Percentiles rank a stretch among this genome's conserved stretches.
phyloP scores from a whole-genome alignment of 345 rosid species.

The Pistacia atlantica region DNA sequence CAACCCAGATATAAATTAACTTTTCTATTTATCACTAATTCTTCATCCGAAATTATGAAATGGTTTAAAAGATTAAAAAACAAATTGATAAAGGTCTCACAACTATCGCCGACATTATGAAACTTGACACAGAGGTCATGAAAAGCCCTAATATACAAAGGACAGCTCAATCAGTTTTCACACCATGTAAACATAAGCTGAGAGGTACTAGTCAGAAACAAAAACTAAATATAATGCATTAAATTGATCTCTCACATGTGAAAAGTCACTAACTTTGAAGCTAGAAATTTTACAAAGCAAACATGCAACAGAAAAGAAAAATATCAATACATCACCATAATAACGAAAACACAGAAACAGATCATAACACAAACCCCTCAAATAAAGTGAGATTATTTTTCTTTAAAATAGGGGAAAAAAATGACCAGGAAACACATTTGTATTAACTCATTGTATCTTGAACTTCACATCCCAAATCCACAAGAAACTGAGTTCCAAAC shows the following conservation, averaged over 20 bases:
- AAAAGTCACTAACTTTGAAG: slow-evolving; percentile 13
- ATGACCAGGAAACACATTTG: neutral
- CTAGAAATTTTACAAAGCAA: slow-evolving; percentile 5
- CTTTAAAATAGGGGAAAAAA: neutral
- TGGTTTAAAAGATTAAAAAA: neutral
- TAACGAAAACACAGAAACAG: slow-evolving; percentile 16
- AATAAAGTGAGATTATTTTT: neutral
- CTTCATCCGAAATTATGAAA: neutral
- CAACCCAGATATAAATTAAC: neutral
- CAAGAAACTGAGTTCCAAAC: neutral
- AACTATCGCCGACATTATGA: neutral
- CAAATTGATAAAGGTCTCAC: neutral
- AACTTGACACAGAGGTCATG: neutral
- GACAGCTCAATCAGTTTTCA: neutral
- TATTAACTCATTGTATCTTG: neutral
- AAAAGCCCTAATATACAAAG: neutral
- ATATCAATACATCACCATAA: slow-evolving; percentile 22
- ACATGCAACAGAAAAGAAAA: neutral
- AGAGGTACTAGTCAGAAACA: slow-evolving; percentile 27
- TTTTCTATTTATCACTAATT: neutral
- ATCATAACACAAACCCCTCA: no score
- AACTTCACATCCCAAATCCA: slow-evolving; percentile 2
- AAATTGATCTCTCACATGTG: slow-evolving; percentile 25
- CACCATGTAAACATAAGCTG: slow-evolving; percentile 9
- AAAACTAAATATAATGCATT: slow-evolving; percentile 27